Evolutionary conservation across 176 grass and related monocot species (phyloP), one percentile per base, ranked within the genome.

Genomic region (Tillandsia fasciculata): DNA sequence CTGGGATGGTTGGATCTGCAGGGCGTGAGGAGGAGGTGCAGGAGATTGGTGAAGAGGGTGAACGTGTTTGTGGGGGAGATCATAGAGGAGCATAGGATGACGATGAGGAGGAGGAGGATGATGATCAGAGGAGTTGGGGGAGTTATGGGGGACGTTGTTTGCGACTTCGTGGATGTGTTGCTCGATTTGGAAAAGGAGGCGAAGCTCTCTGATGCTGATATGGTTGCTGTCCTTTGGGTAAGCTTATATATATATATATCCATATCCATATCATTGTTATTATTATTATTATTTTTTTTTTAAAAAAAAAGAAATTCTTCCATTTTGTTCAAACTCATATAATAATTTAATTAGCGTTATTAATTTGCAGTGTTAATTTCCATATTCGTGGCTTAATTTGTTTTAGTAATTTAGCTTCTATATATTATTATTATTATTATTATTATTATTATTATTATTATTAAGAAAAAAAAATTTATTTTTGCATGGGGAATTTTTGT

Each of bases 151-250:
- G 17, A 20, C 18, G 26, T 11, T 1, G 49, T 70, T 9, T 78
- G 84, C 13, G 89, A 83, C 75, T 92, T 92, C 15, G 82, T 85
- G 13, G 85, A 92, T 73, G 73, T 92, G 11, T 49, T 92, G 59
- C 82, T 92, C 11, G 79, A 75, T 33, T 8, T 92, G 23, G 52
- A 88, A 26, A 74, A 70, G 29, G 73, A 88, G 12, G 89, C 88
- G 63, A 92, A 83, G 76, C 68, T 92, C 20, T 69, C 85, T 10
- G 84, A 95, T 24, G 78, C 78, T 18, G 91, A 95, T 70, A 90
- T 90, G 81, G 72, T 85, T 24, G 86, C 91, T 56, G 81, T 90
- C 80, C 91, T 95, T 49, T 90, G 91, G 91, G 91, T 95, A 91
- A 76, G 11, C 3, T 57, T 71, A 15, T 1, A 18, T 71, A 11